Conservation (phyloP, 2,329 filamentous ascomycete species). For the Emmonsiellopsis sp. region DNA sequence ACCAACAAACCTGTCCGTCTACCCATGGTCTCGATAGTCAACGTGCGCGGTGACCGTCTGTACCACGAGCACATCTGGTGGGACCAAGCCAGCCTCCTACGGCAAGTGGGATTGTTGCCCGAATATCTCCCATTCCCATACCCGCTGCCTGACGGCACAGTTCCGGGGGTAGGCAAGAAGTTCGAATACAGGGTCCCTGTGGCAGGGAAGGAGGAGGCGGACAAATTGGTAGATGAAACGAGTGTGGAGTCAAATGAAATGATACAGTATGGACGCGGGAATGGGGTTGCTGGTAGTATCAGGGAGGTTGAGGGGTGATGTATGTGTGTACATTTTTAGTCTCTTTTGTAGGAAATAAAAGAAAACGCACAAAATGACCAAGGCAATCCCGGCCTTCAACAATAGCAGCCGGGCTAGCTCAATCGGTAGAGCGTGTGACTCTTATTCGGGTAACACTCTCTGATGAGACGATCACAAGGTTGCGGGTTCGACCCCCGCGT, state of each 20-base stretch:
- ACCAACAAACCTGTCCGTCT: slow-evolving; percentile 49
- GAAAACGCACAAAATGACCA: no score
- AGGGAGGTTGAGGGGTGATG: background rate
- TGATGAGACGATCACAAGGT: slow-evolving; percentile 22
- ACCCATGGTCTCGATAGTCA: slow-evolving; percentile 47
- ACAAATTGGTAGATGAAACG: slow-evolving; percentile 44
- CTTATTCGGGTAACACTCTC: slow-evolving; percentile 21
- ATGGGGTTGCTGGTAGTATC: slow-evolving; percentile 5
- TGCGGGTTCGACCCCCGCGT: slow-evolving; percentile 36
- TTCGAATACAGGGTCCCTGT: slow-evolving; percentile 55
- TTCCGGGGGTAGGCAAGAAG: slow-evolving; percentile 29
- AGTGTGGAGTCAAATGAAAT: slow-evolving; percentile 47
- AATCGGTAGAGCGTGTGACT: slow-evolving; percentile 44
- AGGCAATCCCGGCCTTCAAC: background rate
- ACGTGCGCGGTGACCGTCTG: slow-evolving; percentile 41
- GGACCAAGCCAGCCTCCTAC: slow-evolving; percentile 52
- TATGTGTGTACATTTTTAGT: no score
- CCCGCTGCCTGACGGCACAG: slow-evolving; percentile 32
- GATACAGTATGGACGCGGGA: slow-evolving; percentile 33
- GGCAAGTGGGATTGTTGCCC: slow-evolving; percentile 50
- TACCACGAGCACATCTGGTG: slow-evolving; percentile 51
- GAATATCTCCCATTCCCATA: slow-evolving; percentile 58
- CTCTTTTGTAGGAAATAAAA: no score
- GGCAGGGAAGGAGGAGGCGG: slow-evolving; percentile 45
- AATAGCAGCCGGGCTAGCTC: slow-evolving; percentile 37